Evolutionary conservation across 2,329 filamentous ascomycete species (phyloP).

Genomic region (Trichophyton simii): DNA sequence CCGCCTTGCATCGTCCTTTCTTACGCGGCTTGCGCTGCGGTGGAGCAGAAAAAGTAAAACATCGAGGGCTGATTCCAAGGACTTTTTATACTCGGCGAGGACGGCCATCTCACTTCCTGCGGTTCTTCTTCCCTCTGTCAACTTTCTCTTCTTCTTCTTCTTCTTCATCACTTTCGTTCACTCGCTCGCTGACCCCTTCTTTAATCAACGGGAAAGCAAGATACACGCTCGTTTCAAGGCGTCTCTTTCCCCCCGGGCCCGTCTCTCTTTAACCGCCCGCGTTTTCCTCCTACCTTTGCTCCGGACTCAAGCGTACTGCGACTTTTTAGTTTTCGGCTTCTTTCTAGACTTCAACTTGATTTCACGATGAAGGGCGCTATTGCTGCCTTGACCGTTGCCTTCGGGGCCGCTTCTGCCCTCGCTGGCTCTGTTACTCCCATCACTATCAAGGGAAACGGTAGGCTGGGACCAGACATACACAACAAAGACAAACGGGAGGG

Average conservation of each 20-base stretch:
- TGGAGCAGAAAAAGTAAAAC: not conserved
- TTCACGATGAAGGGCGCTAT: conserved; percentile 41
- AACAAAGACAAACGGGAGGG: not conserved
- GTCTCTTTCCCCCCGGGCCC: not conserved
- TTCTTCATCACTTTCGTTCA: not conserved
- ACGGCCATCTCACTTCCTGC: not conserved
- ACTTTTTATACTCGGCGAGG: not conserved
- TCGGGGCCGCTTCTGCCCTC: conserved; percentile 36
- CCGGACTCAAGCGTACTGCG: not conserved
- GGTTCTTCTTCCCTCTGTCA: not conserved
- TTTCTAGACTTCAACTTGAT: too few relatives aligned
- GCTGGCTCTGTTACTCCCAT: conserved; percentile 42
- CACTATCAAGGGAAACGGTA: conserved; percentile 51
- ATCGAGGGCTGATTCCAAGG: not conserved
- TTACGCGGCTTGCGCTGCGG: not conserved
- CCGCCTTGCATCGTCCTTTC: not conserved
- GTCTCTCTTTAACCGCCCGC: conserved; percentile 5
- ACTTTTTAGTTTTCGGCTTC: not conserved
- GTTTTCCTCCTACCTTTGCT: conserved; percentile 11
- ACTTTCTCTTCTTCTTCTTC: not conserved
- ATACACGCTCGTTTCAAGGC: conserved; percentile 2
- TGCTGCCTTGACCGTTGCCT: conserved; percentile 35
- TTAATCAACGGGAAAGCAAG: not conserved
- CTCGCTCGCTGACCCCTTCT: not conserved
- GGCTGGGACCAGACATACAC: not conserved